Evolutionary conservation across 202 grass and related monocot species (phyloP).

Genomic region (Zizania palustris): DNA sequence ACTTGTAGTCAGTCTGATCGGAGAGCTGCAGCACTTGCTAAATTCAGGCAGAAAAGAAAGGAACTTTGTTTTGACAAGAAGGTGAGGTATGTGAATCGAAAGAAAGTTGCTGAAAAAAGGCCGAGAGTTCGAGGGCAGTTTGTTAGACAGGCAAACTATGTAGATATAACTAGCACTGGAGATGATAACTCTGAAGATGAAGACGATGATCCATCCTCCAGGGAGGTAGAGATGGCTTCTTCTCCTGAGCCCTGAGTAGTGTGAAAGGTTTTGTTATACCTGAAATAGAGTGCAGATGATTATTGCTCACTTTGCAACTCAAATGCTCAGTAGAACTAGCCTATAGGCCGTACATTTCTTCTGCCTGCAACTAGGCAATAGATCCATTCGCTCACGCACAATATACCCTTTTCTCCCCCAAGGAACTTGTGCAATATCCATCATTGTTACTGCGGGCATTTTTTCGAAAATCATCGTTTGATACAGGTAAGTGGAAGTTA

Average conservation of each 20-base stretch:
- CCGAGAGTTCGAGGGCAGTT: conserved; percentile 87
- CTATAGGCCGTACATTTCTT: conserved; percentile 36
- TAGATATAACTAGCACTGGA: conserved; percentile 63
- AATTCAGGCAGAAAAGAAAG: conserved; percentile 92
- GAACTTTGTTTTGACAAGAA: conserved; percentile 96
- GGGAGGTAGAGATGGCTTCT: conserved; percentile 64
- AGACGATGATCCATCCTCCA: conserved; percentile 64
- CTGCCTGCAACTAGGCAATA: conserved; percentile 17
- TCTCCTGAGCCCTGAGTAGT: conserved; percentile 68
- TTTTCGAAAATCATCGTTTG: conserved; percentile 28
- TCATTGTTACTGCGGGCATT: conserved; percentile 27
- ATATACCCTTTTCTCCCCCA: conserved; percentile 23
- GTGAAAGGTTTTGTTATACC: conserved; percentile 25
- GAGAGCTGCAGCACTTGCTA: conserved; percentile 78
- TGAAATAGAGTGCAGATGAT: conserved; percentile 35
- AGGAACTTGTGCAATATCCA: conserved; percentile 29
- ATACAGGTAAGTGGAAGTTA: conserved; percentile 26
- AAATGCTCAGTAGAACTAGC: neutral
- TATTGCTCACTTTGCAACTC: conserved; percentile 36
- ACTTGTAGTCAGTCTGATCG: conserved; percentile 57
- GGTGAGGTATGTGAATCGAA: conserved; percentile 85
- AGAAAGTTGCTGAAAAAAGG: conserved; percentile 86
- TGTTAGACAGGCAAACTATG: conserved; percentile 66
- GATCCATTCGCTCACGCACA: conserved; percentile 10
- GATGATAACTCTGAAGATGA: conserved; percentile 80